phyloP scores from a whole-genome alignment of 1,139 yeast species.

The Taphrina sp. region DNA sequence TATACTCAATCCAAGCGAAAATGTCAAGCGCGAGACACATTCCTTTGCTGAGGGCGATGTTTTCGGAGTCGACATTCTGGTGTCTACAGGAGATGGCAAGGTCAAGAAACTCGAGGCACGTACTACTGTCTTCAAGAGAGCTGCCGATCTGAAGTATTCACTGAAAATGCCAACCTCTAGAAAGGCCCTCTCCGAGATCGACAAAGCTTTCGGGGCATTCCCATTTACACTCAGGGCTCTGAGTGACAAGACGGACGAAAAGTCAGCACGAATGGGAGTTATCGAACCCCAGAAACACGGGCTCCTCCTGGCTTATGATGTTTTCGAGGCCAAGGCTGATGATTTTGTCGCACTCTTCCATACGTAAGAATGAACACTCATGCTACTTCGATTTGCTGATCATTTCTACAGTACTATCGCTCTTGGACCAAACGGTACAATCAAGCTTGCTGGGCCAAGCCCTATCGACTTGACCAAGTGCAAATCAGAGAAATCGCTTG shows the following conservation, averaged over 20 bases:
- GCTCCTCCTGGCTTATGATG: constrained; percentile 67
- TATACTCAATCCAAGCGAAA: constrained; percentile 70
- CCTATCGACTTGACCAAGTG: constrained; percentile 53
- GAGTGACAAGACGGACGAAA: constrained; percentile 53
- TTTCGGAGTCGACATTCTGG: constrained; percentile 70
- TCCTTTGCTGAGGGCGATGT: constrained; percentile 76
- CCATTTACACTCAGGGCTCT: constrained; percentile 69
- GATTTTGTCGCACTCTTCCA: constrained; percentile 70
- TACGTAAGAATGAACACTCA: constrained; percentile 49
- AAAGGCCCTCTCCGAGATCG: constrained; percentile 63
- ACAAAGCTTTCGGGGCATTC: constrained; percentile 65
- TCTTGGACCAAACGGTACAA: constrained; percentile 68
- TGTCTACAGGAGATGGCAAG: constrained; percentile 70
- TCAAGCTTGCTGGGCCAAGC: constrained; percentile 61
- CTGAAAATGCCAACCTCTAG: constrained; percentile 74
- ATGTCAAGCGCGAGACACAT: constrained; percentile 60
- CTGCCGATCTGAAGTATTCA: constrained; percentile 61
- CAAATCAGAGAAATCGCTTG: constrained; percentile 59
- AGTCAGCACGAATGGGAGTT: constrained; percentile 72
- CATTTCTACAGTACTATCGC: constrained; percentile 66
- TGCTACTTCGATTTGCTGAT: too few species aligned
- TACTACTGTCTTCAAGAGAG: constrained; percentile 69
- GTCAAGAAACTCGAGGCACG: constrained; percentile 57
- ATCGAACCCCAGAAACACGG: constrained; percentile 71
- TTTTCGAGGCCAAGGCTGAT: constrained; percentile 62